phyloP scores from a whole-genome alignment of 352 stramenopile species.

The Pythium dissimile region DNA sequence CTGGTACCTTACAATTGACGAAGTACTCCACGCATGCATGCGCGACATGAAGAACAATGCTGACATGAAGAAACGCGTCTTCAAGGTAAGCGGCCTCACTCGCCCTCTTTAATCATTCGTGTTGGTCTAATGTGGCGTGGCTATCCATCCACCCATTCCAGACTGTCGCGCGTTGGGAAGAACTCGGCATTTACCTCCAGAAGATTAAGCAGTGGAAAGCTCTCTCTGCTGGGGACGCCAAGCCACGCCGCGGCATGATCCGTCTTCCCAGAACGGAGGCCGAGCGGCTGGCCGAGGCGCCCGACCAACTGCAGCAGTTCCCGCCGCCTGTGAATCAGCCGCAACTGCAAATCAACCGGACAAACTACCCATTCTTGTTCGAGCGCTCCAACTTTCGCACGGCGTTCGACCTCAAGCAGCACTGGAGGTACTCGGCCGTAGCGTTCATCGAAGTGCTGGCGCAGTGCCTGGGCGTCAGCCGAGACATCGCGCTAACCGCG shows the following conservation, averaged over 20 bases:
- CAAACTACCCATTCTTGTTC: constrained; percentile 73
- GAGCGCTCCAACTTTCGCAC: constrained; percentile 56
- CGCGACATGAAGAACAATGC: constrained; percentile 62
- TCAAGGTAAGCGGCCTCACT: constrained; percentile 55
- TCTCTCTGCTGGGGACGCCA: constrained; percentile 63
- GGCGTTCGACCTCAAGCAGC: constrained; percentile 67
- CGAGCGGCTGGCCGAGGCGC: constrained; percentile 59
- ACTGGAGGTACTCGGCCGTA: constrained; percentile 77
- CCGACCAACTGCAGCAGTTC: constrained; percentile 76
- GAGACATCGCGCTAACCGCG: constrained; percentile 68
- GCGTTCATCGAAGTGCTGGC: constrained; percentile 80
- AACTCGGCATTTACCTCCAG: constrained; percentile 69
- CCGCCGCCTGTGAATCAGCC: constrained; percentile 39
- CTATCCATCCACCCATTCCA: constrained; percentile 18
- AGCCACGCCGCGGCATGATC: constrained; percentile 48
- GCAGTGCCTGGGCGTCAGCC: constrained; percentile 58
- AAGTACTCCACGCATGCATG: constrained; percentile 66
- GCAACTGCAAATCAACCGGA: constrained; percentile 61
- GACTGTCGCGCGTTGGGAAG: constrained; percentile 82
- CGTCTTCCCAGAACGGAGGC: constrained; percentile 56
- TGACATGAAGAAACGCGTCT: constrained; percentile 69
- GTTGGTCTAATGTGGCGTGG: too few species aligned
- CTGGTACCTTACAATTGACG: constrained; percentile 81
- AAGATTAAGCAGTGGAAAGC: constrained; percentile 83
- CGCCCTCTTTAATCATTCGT: too few species aligned